Conservation (phyloP, 2,329 filamentous ascomycete species). For the Aureobasidium leucospermi region DNA sequence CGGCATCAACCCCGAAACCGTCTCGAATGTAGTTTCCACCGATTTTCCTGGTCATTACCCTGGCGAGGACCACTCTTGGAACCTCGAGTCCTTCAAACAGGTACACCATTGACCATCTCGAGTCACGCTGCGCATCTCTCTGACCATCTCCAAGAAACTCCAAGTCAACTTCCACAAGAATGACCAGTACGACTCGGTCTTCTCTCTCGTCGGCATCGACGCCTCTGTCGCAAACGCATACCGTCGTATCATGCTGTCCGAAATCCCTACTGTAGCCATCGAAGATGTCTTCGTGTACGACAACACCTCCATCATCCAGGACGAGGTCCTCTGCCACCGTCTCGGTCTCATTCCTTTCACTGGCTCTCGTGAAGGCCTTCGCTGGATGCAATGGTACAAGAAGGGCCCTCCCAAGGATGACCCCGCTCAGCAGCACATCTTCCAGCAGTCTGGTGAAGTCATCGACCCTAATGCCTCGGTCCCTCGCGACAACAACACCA, state of each 20-base stretch:
- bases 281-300: conserved; percentile 90
- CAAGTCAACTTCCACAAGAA: conserved; percentile 79
- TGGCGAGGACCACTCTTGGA: conserved; percentile 78
- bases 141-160: conserved; percentile 47
- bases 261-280: conserved; percentile 89
- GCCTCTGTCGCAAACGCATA: conserved; percentile 94
- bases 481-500: conserved; percentile 75
- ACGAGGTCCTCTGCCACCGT: conserved; percentile 88
- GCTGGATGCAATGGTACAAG: conserved; percentile 75
- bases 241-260: conserved; percentile 88
- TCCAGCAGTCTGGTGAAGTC: conserved; percentile 39
- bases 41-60: conserved; percentile 90
- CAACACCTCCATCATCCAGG: conserved; percentile 96
- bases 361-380: conserved; percentile 68
- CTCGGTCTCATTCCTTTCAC: conserved; percentile 86
- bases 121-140: not conserved
- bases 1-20: conserved; percentile 80
- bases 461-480: conserved; percentile 34
- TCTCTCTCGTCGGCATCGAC: conserved; percentile 87
- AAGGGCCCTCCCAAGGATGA: conserved; percentile 56
- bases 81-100: conserved; percentile 61
- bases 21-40: conserved; percentile 79
- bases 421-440: conserved; percentile 36
- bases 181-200: conserved; percentile 66
- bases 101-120: conserved; percentile 28